Evolutionary conservation across 2,329 filamentous ascomycete genomes (phyloP), one percentile per base, ranked within the genome.

Genomic region (Cladophialophora yegresii): DNA sequence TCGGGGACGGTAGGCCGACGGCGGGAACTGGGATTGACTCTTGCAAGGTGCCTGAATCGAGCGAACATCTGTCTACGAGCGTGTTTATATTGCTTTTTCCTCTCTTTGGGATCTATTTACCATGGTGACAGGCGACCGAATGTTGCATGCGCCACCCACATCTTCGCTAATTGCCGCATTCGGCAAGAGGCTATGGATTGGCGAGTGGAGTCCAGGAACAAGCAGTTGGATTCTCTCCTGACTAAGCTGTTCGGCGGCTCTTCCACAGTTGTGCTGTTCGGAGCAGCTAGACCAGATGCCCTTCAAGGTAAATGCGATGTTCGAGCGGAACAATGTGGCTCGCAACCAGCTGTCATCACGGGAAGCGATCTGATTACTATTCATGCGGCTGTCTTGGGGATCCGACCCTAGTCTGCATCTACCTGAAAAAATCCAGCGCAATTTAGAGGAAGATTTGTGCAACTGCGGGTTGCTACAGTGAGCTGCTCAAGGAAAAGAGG

Each of bases 161-260:
- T 22, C 36, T 23, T 51, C 36, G 61, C 40, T 28, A 59, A 59
- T 55, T 63, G 45, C 56, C 22, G 10, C 22, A 63, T 59, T 28
- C 16, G 56, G 61, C 57, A 60, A 63, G 36, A 63, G 61, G 61
- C n/a, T 23, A 43, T n/a, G 53, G 57, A 51, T 53, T 51, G 33
- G 26, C 26, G n/a, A 10, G 22, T 22, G 22, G 10, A 12, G 22
- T 50, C 47, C n/a, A n/a, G 23, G 10, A 22, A 50, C 2, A 20
- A 50, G 20, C 20, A 28, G 3, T 33, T 54, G 23, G 28, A 10
- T 26, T 33, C 23, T 33, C 51, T 20, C 28, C 23, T 54, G 51
- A 54, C 51, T 54, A 54, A 54, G 28, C 51, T 20, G 26, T n/a
- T 8, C 47, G 47, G 7, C 20, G 22, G 26, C 2, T 23, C 9